Percentiles rank a stretch among this genome's conserved stretches.
Conservation (phyloP, 192 early-diverging fungal species). For the Linnemannia zychae region DNA sequence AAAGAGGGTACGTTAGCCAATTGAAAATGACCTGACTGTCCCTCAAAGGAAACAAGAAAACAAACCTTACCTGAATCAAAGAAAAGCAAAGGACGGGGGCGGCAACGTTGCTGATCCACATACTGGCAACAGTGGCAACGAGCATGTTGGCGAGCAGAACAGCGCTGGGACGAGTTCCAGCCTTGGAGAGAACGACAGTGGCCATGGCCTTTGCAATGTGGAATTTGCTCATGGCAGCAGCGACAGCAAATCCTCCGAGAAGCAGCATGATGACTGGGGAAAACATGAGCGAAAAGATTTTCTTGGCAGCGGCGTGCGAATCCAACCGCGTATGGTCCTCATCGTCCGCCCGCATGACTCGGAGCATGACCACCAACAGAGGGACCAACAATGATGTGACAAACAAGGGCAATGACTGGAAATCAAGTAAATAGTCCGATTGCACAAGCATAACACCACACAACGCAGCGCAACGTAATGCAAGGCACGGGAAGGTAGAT, state of each 20-base stretch:
- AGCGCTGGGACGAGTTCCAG: slow-evolving; percentile 85
- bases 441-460: background rate
- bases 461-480: background rate
- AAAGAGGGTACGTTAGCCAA: background rate
- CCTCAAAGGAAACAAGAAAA: background rate
- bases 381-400: slow-evolving; percentile 93
- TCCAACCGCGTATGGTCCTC: slow-evolving; percentile 67
- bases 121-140: slow-evolving; percentile 95
- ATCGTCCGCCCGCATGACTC: slow-evolving; percentile 83
- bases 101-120: slow-evolving; percentile 99
- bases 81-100: slow-evolving; percentile 98
- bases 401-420: slow-evolving; percentile 88
- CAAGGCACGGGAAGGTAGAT: background rate
- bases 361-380: slow-evolving; percentile 84
- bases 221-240: slow-evolving; percentile 95
- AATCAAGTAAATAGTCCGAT: background rate
- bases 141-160: slow-evolving; percentile 96
- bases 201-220: slow-evolving; percentile 94
- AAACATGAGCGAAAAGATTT: slow-evolving; percentile 94
- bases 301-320: slow-evolving; percentile 84
- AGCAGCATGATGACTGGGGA: slow-evolving; percentile 96
- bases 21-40: background rate
- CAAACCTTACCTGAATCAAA: slow-evolving; percentile 75
- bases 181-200: slow-evolving; percentile 87
- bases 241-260: slow-evolving; percentile 94